Evolutionary conservation across 352 stramenopile genomes (phyloP), one percentile per base, ranked within the genome.

Genomic region (Poterioochromonas sp.): DNA sequence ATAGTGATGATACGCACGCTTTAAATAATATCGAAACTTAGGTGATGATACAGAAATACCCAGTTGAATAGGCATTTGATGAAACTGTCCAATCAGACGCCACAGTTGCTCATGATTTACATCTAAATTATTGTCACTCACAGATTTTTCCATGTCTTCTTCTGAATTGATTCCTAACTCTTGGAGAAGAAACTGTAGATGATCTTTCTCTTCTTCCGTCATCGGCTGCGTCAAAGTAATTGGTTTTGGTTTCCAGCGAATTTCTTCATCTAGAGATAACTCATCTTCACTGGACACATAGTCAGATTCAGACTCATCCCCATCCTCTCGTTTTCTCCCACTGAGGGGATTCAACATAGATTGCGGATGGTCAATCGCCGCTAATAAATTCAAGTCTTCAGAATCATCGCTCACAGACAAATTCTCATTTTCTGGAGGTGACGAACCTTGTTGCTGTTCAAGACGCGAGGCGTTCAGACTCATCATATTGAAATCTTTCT

Each of bases 1-100:
- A 54, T 74, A 74, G 1, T 51, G 1, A 22, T 37, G 5, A 54
- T 74, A 74, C 3, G 65, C 65, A 54, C 65, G 37, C 40, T 74
- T 74, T n/a, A 74, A n/a, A 0, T 54, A 40, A 37, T 74, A 74
- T 35, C 65, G 37, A 34, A 58, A 54, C 22, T 11, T 8, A 22
- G 65, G 39, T 35, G 20, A 40, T n/a, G 37, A 20, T 11, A 44
- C 11, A 22, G 22, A 26, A 1, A 40, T 32, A 29, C 37, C 20
- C 3, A 11, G 11, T 26, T 73, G 8, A 26, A 12, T 49, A 8
- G 63, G 11, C 35, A 44, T 43, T 12, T 12, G 22, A 32, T 73
- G 63, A 49, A 73, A 73, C 12, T 26, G 8, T 26, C 11, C 29
- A 3, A 73, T 73, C 11, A 29, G 29, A 5, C 11, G 58, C 58